Evolutionary conservation across 1,284 basidiomycete genomes (phyloP).

Genomic region (Filobasidium uniguttulatum): DNA sequence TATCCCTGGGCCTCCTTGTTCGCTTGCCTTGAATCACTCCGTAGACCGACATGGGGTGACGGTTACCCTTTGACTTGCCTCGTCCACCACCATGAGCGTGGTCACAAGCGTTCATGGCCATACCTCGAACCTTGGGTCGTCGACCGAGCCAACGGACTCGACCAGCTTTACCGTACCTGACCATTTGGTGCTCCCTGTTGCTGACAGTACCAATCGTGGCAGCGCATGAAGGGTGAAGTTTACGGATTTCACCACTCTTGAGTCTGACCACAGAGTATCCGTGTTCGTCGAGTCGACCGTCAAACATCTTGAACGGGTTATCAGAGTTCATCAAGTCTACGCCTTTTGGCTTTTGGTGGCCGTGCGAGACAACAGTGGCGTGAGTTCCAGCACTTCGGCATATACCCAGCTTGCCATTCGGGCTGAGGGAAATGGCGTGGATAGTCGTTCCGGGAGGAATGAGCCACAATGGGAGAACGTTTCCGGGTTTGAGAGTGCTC

Average conservation of each 20-base stretch:
- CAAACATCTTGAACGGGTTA: conserved; percentile 20
- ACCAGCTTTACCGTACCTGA: conserved; percentile 81
- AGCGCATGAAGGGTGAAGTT: conserved; percentile 64
- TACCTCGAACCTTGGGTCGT: conserved; percentile 80
- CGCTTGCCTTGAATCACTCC: conserved; percentile 86
- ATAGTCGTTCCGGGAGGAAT: conserved; percentile 86
- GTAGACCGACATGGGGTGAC: conserved; percentile 78
- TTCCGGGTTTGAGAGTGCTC: conserved; percentile 75
- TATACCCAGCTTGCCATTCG: conserved; percentile 64
- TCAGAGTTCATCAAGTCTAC: conserved; percentile 28
- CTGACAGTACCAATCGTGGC: conserved; percentile 87
- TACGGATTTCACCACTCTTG: conserved; percentile 84
- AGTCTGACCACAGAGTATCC: conserved; percentile 56
- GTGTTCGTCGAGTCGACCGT: conserved; percentile 17
- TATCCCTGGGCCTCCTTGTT: conserved; percentile 80
- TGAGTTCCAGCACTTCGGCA: conserved; percentile 81
- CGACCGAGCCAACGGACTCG: conserved; percentile 75
- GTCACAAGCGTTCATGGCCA: conserved; percentile 97
- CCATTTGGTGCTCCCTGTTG: conserved; percentile 79
- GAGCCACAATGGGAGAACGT: conserved; percentile 79
- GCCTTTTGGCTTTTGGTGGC: conserved; percentile 43
- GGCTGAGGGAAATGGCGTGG: conserved; percentile 68
- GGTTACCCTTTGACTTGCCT: conserved; percentile 94
- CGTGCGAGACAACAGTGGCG: conserved; percentile 64
- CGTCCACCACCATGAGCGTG: conserved; percentile 96